Evolutionary conservation across 495 filamentous ascomycete genomes (phyloP), one percentile per base, ranked within the genome.

Genomic region (Schizothecium vesticola): DNA sequence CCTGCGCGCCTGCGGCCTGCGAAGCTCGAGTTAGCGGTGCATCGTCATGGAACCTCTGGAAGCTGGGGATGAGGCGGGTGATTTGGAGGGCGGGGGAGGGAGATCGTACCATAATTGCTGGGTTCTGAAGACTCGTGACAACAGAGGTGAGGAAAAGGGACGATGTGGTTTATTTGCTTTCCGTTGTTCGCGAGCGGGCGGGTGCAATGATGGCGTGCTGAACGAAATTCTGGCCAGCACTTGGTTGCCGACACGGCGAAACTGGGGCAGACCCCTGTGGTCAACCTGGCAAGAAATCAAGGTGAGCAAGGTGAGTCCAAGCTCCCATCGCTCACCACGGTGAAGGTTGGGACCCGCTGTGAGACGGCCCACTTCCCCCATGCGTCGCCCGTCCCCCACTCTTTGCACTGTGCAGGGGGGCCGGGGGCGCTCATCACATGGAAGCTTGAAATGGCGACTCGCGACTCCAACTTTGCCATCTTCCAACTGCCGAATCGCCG

Each of bases 221-320:
- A 23, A 26, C 59, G 28, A 21, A 11, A 16, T 19, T 19, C 59
- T 28, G 64, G 64, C 51, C 64, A 65, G 51, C 25, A 24, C 57
- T 65, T 55, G 28, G 26, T 51, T 51, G 60, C 60, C 43, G 29
- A 29, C 33, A 43, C 11, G 29, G 62, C 36, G 31, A 63, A 29
- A 29, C 51, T 59, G 61, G 43, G 55, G 29, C 25, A 16, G 24
- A 58, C 70, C 71, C 73, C 67, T 72, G 70, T 73, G 67, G 73
- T 76, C 74, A 70, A 77, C 61, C 75, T 77, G 75, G 71, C 73
- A 70, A 70, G 66, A 75, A 71, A 61, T 70, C 67, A 65, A 71
- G 73, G 75, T 71, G 71, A 71, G 69, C 61, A 28, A 13, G 22
- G 5, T 25, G 43, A 51, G 43, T 2, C 43, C 43, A 51, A 51